These are phyloP conservation scores for Tolypocladium album DNA, from an alignment of 2,329 filamentous ascomycete species.

Conservation along the genomic window DNA sequence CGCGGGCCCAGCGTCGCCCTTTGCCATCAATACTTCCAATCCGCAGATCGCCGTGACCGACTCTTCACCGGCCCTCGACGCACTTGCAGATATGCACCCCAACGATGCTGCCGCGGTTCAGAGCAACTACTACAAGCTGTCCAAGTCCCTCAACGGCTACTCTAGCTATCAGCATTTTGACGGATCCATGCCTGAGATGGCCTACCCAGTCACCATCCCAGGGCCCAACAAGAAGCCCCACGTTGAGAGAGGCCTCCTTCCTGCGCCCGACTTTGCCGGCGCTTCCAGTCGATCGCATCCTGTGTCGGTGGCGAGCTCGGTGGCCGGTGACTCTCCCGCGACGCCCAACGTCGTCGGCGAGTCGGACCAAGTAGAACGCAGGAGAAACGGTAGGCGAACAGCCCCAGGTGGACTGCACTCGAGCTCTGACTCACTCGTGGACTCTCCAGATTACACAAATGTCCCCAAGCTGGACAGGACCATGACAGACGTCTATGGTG, in stretches of 20 bases:
- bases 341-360: slow-evolving; percentile 41
- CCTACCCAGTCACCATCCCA: slow-evolving; percentile 29
- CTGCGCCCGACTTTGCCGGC: slow-evolving; percentile 33
- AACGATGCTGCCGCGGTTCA: slow-evolving; percentile 11
- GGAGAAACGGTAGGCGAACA: slow-evolving; percentile 41
- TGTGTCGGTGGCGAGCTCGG: slow-evolving; percentile 46
- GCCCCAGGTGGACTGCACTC: not conserved
- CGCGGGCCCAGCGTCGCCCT: slow-evolving; percentile 49
- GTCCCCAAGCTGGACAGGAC: slow-evolving; percentile 74
- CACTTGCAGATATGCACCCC: slow-evolving; percentile 30
- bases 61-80: slow-evolving; percentile 28
- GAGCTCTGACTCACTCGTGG: slow-evolving; percentile 30
- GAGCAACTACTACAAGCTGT: slow-evolving; percentile 32
- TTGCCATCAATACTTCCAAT: slow-evolving; percentile 41
- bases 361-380: slow-evolving; percentile 34
- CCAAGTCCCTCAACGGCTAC: slow-evolving; percentile 34
- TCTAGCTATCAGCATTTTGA: slow-evolving; percentile 30
- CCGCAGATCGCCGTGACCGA: slow-evolving; percentile 48
- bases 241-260: slow-evolving; percentile 30
- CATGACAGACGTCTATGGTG: slow-evolving; percentile 74
- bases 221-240: slow-evolving; percentile 23
- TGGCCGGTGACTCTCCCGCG: slow-evolving; percentile 47
- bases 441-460: slow-evolving; percentile 31
- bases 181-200: slow-evolving; percentile 24
- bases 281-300: slow-evolving; percentile 35